Evolutionary conservation across 306 rosid species (phyloP), one percentile per base, ranked within the genome.

Genomic region (Begonia loranthoides): DNA sequence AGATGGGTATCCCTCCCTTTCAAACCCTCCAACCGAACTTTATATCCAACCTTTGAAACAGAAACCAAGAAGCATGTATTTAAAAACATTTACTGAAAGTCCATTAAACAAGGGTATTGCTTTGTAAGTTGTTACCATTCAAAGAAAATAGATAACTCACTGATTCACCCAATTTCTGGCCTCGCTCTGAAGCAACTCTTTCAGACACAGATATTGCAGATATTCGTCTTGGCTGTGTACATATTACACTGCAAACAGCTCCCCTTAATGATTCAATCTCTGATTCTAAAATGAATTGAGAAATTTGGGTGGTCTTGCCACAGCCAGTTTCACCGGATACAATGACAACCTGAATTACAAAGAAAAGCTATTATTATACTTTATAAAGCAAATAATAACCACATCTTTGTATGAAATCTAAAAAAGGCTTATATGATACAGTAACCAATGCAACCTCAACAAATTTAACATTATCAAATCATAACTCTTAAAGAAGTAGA

Each of bases 241-340:
- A 92, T 69, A 92, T 75, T 54, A 92, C 72, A 60, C 73, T 86
- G 63, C 99, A 92, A 54, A 64, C 57, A 69, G 87, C 96, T 65
- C 99, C 99, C 36, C 58, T 62, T 46, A 56, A 66, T 51, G 88
- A 77, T 56, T 83, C 93, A 63, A 76, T 67, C 81, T 80, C 96
- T 45, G 93, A 76, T 70, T 92, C 99, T 51, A 92, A 73, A 80
- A 92, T 80, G 72, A 83, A 83, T 59, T 92, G 99, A 57, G 99
- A 94, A 74, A 92, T 77, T 79, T 92, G 99, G 10, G 99, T 92
- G 57, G 99, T 92, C 80, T 92, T 92, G 52, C 99, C 96, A 75
- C 99, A 92, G 52, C 99, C 96, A 62, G 99, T 92, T 83, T 92
- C 78, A 40, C 99, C 99, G 15, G 99, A 92, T 65, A 92, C 67